phyloP scores from a whole-genome alignment of 129 eudicot genomes.

The Calendula officinalis region DNA sequence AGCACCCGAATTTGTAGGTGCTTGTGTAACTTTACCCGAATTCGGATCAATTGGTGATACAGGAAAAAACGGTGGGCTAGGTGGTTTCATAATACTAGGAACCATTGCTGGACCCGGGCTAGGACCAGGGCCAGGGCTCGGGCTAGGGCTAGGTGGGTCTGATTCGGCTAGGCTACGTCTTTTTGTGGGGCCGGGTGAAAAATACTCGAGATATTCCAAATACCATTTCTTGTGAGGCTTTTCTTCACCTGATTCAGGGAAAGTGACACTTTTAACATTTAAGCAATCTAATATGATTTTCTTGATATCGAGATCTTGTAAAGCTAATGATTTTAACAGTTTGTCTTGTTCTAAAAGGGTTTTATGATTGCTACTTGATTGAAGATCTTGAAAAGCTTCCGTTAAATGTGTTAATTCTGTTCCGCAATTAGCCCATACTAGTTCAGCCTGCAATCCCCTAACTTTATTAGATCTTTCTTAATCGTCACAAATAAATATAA shows the following conservation, averaged over 20 bases:
- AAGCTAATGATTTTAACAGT: slow-evolving; percentile 24
- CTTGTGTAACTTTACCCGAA: slow-evolving; percentile 4
- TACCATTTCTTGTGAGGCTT: slow-evolving; percentile 41
- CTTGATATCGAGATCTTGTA: slow-evolving; percentile 42
- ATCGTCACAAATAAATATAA: background rate
- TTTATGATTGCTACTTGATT: slow-evolving; percentile 22
- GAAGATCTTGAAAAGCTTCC: slow-evolving; percentile 53
- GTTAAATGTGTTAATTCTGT: slow-evolving; percentile 42
- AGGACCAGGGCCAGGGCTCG: slow-evolving; percentile 11
- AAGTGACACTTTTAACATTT: slow-evolving; percentile 25
- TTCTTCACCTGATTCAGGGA: slow-evolving; percentile 60
- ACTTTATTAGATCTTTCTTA: slow-evolving; percentile 30
- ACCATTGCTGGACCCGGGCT: slow-evolving; percentile 8
- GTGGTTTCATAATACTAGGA: slow-evolving; percentile 23
- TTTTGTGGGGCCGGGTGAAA: slow-evolving; percentile 13
- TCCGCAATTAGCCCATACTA: slow-evolving; percentile 52
- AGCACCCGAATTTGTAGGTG: slow-evolving; percentile 16
- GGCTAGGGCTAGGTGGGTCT: slow-evolving; percentile 38
- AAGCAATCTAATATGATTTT: slow-evolving; percentile 57
- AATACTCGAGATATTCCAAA: slow-evolving; percentile 27
- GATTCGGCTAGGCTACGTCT: slow-evolving; percentile 52
- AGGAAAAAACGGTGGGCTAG: slow-evolving; percentile 32
- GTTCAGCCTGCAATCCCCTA: slow-evolving; percentile 56
- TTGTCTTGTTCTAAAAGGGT: slow-evolving; percentile 24
- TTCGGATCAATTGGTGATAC: background rate